Conservation (phyloP, 345 rosid genomes). For the Tarenaya hassleriana region DNA sequence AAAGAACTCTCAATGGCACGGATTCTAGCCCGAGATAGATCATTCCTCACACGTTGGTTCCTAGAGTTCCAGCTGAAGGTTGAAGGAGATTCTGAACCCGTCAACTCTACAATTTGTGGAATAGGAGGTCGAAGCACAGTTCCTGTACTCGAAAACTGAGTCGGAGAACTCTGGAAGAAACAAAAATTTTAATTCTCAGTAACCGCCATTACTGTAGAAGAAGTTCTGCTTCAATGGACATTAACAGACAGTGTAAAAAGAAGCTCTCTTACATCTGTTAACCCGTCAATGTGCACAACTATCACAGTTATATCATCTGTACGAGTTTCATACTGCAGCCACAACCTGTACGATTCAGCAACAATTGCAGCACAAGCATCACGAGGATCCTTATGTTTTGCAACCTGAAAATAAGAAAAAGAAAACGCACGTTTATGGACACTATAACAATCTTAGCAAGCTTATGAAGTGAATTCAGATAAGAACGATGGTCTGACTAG, state of each 20-base stretch:
- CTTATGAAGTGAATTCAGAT: conserved; percentile 25
- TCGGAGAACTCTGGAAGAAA: conserved; percentile 46
- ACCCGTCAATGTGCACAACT: conserved; percentile 81
- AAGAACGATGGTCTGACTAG: too few relatives aligned
- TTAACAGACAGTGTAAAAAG: conserved; percentile 10
- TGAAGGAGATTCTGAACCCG: conserved; percentile 88
- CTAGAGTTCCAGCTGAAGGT: conserved; percentile 60
- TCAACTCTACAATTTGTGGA: conserved; percentile 72
- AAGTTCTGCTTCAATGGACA: too few relatives aligned
- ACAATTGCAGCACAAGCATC: conserved; percentile 99
- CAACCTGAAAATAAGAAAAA: conserved; percentile 50
- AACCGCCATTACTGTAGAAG: conserved; percentile 19
- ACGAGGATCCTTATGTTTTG: conserved; percentile 88
- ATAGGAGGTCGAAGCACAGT: conserved; percentile 41
- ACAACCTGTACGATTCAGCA: conserved; percentile 95
- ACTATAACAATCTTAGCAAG: conserved; percentile 7
- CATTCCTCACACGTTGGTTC: conserved; percentile 77
- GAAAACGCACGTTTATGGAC: background rate
- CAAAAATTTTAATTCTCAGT: conserved; percentile 8
- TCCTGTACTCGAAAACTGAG: conserved; percentile 38
- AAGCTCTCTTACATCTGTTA: conserved; percentile 51
- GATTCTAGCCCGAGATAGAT: conserved; percentile 86
- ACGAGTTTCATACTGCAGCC: conserved; percentile 99
- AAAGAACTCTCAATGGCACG: conserved; percentile 90
- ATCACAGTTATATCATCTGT: conserved; percentile 99